These are phyloP conservation scores for Alternaria ventricosa DNA, from an alignment of 2,329 filamentous ascomycete species.

Conservation along the genomic window DNA sequence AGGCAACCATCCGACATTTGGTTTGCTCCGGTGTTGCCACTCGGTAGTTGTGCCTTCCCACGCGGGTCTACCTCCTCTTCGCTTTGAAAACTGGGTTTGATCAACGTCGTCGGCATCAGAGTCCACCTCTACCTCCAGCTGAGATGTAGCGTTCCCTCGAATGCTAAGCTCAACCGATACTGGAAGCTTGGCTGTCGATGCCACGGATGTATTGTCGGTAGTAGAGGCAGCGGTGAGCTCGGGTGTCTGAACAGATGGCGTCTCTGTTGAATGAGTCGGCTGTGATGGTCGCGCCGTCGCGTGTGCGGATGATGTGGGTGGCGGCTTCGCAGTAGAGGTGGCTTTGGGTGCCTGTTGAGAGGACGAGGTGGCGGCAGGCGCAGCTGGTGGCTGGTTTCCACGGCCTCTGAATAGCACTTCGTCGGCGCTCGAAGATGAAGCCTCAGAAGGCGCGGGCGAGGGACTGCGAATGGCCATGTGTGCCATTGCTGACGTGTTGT, in stretches of 20 bases:
- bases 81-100: slow-evolving; percentile 30
- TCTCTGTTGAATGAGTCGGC: not conserved
- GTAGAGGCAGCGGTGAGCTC: slow-evolving; percentile 8
- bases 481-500: slow-evolving; percentile 36
- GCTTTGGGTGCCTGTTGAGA: not conserved
- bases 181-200: not conserved
- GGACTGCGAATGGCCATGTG: slow-evolving; percentile 46
- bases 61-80: slow-evolving; percentile 32
- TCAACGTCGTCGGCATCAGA: slow-evolving; percentile 35
- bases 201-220: not conserved
- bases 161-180: slow-evolving; percentile 14
- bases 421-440: slow-evolving; percentile 55
- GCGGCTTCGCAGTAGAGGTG: not conserved
- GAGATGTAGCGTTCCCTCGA: slow-evolving; percentile 6
- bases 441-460: slow-evolving; percentile 40
- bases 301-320: not conserved
- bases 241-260: not conserved
- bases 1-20: slow-evolving; percentile 46
- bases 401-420: slow-evolving; percentile 62
- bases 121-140: slow-evolving; percentile 10
- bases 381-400: slow-evolving; percentile 9
- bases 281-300: not conserved
- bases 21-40: slow-evolving; percentile 46
- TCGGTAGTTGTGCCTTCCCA: slow-evolving; percentile 40
- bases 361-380: not conserved